phyloP scores from a whole-genome alignment of 2,329 filamentous ascomycete genomes.

The Aspergillus neotritici region DNA sequence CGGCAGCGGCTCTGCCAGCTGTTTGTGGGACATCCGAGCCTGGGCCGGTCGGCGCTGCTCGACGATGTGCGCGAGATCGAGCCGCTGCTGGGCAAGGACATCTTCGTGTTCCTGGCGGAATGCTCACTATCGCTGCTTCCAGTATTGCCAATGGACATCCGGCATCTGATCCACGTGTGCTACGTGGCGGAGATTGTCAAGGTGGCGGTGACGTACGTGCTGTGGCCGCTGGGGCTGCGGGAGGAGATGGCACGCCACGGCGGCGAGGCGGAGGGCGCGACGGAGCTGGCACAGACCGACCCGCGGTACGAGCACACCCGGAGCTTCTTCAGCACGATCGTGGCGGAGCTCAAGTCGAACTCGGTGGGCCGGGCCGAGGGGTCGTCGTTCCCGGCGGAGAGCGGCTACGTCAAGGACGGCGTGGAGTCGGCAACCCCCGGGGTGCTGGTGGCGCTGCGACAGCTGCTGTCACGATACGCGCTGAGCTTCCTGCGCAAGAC shows the following conservation, averaged over 20 bases:
- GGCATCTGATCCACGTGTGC: constrained; percentile 75
- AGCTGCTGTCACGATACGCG: constrained; percentile 68
- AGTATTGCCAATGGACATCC: constrained; percentile 65
- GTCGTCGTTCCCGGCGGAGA: constrained; percentile 32
- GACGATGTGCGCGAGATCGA: constrained; percentile 36
- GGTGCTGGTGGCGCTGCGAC: constrained; percentile 30
- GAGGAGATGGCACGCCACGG: constrained; percentile 28
- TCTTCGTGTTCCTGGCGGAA: constrained; percentile 65
- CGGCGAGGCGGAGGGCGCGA: constrained; percentile 22
- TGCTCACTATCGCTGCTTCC: constrained; percentile 65
- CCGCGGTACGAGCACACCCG: constrained; percentile 25
- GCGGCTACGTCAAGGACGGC: constrained; percentile 35
- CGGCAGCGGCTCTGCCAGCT: constrained; percentile 70
- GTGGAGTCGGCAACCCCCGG: constrained; percentile 29
- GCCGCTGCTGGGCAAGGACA: constrained; percentile 35
- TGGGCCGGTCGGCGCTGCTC: constrained; percentile 30
- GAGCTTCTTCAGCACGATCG: constrained; percentile 36
- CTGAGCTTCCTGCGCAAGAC: constrained; percentile 85
- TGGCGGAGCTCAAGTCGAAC: constrained; percentile 33
- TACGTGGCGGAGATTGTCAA: constrained; percentile 90
- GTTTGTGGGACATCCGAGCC: constrained; percentile 55
- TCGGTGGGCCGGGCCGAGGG: constrained; percentile 31
- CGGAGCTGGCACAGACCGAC: constrained; percentile 24
- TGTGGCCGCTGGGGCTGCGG: constrained; percentile 34
- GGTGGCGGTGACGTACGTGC: constrained; percentile 56